These are phyloP conservation scores for Vickermania spadyakhi DNA, from an alignment of 208 protist genomes.

Conservation along the genomic window DNA sequence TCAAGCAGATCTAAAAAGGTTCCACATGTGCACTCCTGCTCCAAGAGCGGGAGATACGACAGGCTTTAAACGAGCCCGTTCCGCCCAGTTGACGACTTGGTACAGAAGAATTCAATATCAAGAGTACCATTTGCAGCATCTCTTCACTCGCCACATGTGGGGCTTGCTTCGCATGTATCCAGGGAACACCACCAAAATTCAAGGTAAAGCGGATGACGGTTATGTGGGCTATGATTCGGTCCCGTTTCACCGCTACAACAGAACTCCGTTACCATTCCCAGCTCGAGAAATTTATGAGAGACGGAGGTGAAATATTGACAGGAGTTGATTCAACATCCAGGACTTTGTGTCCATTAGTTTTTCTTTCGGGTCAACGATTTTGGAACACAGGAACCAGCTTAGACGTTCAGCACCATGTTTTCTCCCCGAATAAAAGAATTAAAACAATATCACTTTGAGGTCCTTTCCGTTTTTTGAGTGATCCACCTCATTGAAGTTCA, in stretches of 20 bases:
- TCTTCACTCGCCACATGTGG: constrained; percentile 84
- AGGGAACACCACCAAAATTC: constrained; percentile 75
- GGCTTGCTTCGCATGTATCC: constrained; percentile 78
- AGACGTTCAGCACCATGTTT: too few species aligned
- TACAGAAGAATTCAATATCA: constrained; percentile 87
- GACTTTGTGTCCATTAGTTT: too few species aligned
- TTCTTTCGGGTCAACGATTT: too few species aligned
- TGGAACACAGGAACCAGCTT: too few species aligned
- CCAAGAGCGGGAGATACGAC: constrained; percentile 65
- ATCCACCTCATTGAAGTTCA: too few species aligned
- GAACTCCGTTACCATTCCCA: constrained; percentile 63
- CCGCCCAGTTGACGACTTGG: constrained; percentile 74
- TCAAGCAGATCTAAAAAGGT: constrained; percentile 59
- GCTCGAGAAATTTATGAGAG: constrained; percentile 85
- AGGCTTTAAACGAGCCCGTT: constrained; percentile 73
- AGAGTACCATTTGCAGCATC: constrained; percentile 86
- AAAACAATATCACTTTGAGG: too few species aligned
- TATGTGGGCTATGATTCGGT: constrained; percentile 84
- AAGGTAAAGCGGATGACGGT: constrained; percentile 76
- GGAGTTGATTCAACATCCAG: too few species aligned
- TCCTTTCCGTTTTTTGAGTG: too few species aligned
- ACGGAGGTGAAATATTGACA: constrained; percentile 39
- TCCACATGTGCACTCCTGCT: constrained; percentile 76
- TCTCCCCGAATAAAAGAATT: too few species aligned
- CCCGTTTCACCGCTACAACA: constrained; percentile 82